These are phyloP conservation scores for Fusarium oligoseptatum DNA, from an alignment of 2,329 filamentous ascomycete genomes.

Conservation along the genomic window DNA sequence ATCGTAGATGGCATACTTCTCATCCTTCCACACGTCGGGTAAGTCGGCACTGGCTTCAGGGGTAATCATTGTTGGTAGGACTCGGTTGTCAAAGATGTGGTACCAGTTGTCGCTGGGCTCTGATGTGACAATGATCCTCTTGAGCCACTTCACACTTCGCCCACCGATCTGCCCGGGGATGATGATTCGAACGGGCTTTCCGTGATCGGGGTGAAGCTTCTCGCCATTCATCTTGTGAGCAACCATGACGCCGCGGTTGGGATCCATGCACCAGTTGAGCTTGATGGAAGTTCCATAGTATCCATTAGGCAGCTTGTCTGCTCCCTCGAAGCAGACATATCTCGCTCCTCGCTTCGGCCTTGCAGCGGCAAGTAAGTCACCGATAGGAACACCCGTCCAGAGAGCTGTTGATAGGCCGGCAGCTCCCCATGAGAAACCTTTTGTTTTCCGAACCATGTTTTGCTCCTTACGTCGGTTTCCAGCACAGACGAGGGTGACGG, in stretches of 20 bases:
- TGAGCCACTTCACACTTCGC: conserved; percentile 93
- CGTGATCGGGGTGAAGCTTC: conserved; percentile 83
- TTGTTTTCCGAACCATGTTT: conserved; percentile 89
- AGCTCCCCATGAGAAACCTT: conserved; percentile 94
- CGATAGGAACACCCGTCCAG: conserved; percentile 86
- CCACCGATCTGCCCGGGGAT: conserved; percentile 94
- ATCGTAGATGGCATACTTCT: conserved; percentile 93
- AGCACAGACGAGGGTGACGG: conserved; percentile 90
- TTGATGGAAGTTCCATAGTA: conserved; percentile 91
- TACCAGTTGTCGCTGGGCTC: conserved; percentile 93
- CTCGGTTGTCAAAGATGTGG: conserved; percentile 93
- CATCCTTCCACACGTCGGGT: conserved; percentile 85
- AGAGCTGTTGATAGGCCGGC: conserved; percentile 88
- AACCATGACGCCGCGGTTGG: conserved; percentile 85
- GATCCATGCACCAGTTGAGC: conserved; percentile 88
- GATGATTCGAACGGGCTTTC: conserved; percentile 83
- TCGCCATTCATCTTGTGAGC: conserved; percentile 94
- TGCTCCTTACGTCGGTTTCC: conserved; percentile 95
- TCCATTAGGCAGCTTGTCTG: conserved; percentile 88
- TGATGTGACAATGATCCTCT: conserved; percentile 81
- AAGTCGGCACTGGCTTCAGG: conserved; percentile 83
- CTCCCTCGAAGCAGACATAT: conserved; percentile 93
- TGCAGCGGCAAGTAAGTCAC: conserved; percentile 77
- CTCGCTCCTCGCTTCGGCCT: conserved; percentile 77
- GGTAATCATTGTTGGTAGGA: conserved; percentile 87